These are phyloP conservation scores for Xanthoceras sorbifolium DNA, from an alignment of 345 rosid genomes.

Conservation along the genomic window DNA sequence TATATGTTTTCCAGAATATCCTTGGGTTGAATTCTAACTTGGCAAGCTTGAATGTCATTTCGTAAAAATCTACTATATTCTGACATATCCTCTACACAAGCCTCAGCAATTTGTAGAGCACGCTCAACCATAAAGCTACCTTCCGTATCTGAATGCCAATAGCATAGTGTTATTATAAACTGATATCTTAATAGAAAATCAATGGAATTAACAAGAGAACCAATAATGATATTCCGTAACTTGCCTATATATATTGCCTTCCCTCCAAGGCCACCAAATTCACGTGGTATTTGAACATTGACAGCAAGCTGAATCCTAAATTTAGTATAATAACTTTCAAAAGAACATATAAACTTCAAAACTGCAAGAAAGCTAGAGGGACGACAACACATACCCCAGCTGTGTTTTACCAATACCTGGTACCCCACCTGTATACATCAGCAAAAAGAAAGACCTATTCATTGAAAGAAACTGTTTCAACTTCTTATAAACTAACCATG, in stretches of 20 bases:
- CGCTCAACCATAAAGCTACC: slow-evolving; percentile 98
- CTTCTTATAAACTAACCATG: background rate
- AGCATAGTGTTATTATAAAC: slow-evolving; percentile 7
- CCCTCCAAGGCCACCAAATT: slow-evolving; percentile 89
- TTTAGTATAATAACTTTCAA: slow-evolving; percentile 15
- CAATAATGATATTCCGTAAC: background rate
- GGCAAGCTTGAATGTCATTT: slow-evolving; percentile 49
- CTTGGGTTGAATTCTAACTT: slow-evolving; percentile 48
- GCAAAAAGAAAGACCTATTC: background rate
- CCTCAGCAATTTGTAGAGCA: slow-evolving; percentile 81
- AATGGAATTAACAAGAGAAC: background rate
- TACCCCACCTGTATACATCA: slow-evolving; percentile 56
- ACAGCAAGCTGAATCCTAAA: slow-evolving; percentile 91
- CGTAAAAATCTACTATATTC: slow-evolving; percentile 52
- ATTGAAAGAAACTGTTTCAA: slow-evolving; percentile 3
- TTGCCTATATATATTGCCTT: slow-evolving; percentile 85
- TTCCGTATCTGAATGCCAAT: slow-evolving; percentile 69
- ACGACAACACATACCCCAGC: slow-evolving; percentile 59
- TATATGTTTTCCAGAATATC: slow-evolving; percentile 76
- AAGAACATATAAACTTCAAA: background rate
- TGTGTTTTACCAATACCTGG: slow-evolving; percentile 99
- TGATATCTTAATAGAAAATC: background rate
- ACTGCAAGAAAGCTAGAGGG: slow-evolving; percentile 20
- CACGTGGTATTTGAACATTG: slow-evolving; percentile 86
- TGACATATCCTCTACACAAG: slow-evolving; percentile 68